A percentile compares a stretch with the other conserved stretches of the same genome.
Evolutionary conservation across 441 rosid genomes (phyloP).

Genomic region (Bruguiera hainesii): DNA sequence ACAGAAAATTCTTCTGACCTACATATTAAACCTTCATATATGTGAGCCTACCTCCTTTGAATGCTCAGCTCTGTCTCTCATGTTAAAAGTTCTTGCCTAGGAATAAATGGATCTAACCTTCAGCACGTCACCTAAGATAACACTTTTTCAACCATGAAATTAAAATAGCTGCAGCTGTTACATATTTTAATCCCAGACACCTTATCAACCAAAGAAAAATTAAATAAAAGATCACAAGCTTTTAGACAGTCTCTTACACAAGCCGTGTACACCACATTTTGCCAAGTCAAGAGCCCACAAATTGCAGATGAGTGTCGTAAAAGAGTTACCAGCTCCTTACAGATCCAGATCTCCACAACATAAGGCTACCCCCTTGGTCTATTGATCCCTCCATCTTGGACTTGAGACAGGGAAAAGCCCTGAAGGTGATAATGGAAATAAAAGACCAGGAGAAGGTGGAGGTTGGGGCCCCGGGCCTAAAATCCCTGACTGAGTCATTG

Average conservation of each 20-base stretch:
- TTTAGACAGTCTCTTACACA: slow-evolving; percentile 22
- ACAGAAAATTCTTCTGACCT: slow-evolving; percentile 32
- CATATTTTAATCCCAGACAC: slow-evolving; percentile 21
- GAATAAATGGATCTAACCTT: slow-evolving; percentile 25
- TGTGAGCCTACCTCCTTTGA: slow-evolving; percentile 35
- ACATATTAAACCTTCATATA: slow-evolving; percentile 28
- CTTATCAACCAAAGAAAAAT: slow-evolving; percentile 23
- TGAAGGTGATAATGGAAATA: slow-evolving; percentile 55
- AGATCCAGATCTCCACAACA: slow-evolving; percentile 23
- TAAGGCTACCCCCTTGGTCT: slow-evolving; percentile 23
- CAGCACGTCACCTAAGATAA: slow-evolving; percentile 31
- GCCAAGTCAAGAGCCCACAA: slow-evolving; percentile 21
- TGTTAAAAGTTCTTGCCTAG: slow-evolving; percentile 29
- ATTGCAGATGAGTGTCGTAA: slow-evolving; percentile 19
- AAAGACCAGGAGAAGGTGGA: slow-evolving; percentile 60
- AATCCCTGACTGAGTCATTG: slow-evolving; percentile 54
- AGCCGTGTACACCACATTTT: slow-evolving; percentile 28
- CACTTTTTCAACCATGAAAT: slow-evolving; percentile 26
- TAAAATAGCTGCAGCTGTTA: slow-evolving; percentile 24
- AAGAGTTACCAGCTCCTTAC: slow-evolving; percentile 22
- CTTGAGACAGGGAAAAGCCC: slow-evolving; percentile 64
- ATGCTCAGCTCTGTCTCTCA: slow-evolving; percentile 25
- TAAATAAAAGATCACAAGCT: slow-evolving; percentile 25
- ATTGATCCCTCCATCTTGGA: slow-evolving; percentile 82
- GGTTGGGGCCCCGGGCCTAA: slow-evolving; percentile 77